Conservation (phyloP, 2,329 filamentous ascomycete species). For the Didymosphaeria variabile region DNA sequence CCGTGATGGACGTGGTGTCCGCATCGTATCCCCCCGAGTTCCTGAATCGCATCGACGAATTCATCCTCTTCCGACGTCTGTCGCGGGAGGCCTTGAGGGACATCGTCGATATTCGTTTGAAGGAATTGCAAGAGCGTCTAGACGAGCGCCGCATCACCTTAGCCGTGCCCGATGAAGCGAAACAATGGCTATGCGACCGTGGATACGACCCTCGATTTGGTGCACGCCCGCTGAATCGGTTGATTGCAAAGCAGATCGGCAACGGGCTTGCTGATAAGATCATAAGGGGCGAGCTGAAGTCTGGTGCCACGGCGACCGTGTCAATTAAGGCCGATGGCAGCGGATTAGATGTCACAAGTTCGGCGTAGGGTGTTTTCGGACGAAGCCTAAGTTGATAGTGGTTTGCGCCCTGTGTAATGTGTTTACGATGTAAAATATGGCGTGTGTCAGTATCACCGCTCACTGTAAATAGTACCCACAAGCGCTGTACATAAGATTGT, state of each 20-base stretch:
- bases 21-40: conserved; percentile 86
- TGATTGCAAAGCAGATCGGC: conserved; percentile 89
- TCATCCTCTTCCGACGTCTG: conserved; percentile 93
- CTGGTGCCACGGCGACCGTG: conserved; percentile 77
- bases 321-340: conserved; percentile 65
- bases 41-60: conserved; percentile 94
- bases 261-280: conserved; percentile 91
- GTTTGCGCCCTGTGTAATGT: background rate
- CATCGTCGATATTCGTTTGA: conserved; percentile 91
- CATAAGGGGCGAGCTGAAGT: conserved; percentile 82
- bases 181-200: conserved; percentile 85
- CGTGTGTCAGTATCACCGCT: conserved; percentile 8
- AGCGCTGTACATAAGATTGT: conserved; percentile 2
- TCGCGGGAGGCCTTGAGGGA: conserved; percentile 81
- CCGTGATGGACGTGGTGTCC: conserved; percentile 89
- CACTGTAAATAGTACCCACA: conserved; percentile 8
- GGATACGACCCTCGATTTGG: conserved; percentile 94
- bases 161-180: conserved; percentile 74
- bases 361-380: background rate
- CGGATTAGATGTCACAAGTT: conserved; percentile 35
- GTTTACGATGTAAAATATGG: conserved; percentile 9
- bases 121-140: conserved; percentile 82
- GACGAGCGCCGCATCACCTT: conserved; percentile 86
- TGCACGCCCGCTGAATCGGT: conserved; percentile 86
- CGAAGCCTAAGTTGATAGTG: background rate